Evolutionary conservation across 371 early-diverging fungal species (phyloP).

Genomic region (Syncephalastrum contaminatum): DNA sequence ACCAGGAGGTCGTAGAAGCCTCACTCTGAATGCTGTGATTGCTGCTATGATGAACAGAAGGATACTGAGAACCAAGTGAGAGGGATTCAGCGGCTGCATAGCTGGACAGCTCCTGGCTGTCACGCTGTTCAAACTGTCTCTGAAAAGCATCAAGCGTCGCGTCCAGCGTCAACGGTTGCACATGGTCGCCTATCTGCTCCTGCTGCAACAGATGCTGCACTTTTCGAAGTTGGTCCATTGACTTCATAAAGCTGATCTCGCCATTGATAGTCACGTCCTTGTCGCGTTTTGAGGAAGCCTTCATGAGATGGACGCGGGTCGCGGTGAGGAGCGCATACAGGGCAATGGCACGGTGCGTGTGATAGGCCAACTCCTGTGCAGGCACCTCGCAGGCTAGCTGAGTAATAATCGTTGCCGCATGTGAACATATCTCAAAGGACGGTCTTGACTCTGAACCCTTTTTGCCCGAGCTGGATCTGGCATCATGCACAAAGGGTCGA

Average conservation of each 20-base stretch:
- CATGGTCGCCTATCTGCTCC: no score
- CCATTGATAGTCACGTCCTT: conserved; percentile 20
- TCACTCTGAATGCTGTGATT: no score
- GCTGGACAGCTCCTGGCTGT: no score
- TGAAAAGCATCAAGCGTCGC: no score
- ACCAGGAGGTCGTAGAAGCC: no score
- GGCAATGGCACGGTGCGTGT: conserved; percentile 35
- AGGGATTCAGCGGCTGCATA: no score
- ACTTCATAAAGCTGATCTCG: conserved; percentile 18
- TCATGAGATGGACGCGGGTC: conserved; percentile 40
- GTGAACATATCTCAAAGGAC: conserved; percentile 37
- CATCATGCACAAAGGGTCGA: conserved; percentile 39
- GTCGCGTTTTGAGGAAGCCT: conserved; percentile 25
- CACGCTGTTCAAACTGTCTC: no score
- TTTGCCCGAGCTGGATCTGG: conserved; percentile 3
- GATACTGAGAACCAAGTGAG: no score
- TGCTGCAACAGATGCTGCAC: no score
- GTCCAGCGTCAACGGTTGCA: no score
- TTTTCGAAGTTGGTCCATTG: neutral
- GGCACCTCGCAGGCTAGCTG: conserved; percentile 22
- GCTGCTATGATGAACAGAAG: no score
- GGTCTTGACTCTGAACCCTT: conserved; percentile 18
- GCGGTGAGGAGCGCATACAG: conserved; percentile 41
- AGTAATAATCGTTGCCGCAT: conserved; percentile 42
- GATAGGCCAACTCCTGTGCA: conserved; percentile 25